phyloP scores from a whole-genome alignment of 495 filamentous ascomycete species.

The Penicilliopsis zonata region DNA sequence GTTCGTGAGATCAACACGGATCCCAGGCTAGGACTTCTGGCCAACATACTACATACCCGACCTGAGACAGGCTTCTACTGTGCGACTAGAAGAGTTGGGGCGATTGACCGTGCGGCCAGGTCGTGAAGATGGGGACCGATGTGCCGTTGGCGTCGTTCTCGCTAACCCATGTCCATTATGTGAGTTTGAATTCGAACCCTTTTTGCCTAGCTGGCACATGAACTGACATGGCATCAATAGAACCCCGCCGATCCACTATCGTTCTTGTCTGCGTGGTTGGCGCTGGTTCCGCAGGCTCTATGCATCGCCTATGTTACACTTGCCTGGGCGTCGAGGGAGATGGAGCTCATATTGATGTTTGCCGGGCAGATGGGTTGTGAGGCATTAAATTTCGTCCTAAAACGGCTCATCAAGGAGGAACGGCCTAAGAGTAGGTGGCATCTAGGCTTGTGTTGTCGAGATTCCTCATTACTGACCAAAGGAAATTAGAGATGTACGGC shows the following conservation, averaged over 20 bases:
- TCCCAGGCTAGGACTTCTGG: too few relatives aligned
- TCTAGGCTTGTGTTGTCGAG: background rate
- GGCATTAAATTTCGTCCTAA: slow-evolving; percentile 81
- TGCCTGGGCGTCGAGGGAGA: slow-evolving; percentile 79
- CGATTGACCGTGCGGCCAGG: too few relatives aligned
- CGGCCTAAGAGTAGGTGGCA: slow-evolving; percentile 54
- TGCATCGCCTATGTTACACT: slow-evolving; percentile 82
- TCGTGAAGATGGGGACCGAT: slow-evolving; percentile 49
- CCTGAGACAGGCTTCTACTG: too few relatives aligned
- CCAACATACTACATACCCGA: too few relatives aligned
- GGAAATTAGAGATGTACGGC: slow-evolving; percentile 56
- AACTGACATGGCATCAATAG: slow-evolving; percentile 33
- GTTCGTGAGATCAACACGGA: too few relatives aligned
- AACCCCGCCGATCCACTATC: slow-evolving; percentile 80
- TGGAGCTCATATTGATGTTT: slow-evolving; percentile 86
- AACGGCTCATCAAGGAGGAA: slow-evolving; percentile 84
- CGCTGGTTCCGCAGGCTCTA: slow-evolving; percentile 83
- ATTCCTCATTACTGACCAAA: background rate
- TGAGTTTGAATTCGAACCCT: slow-evolving; percentile 23
- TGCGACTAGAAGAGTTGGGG: too few relatives aligned
- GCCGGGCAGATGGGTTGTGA: slow-evolving; percentile 87
- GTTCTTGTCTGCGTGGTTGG: slow-evolving; percentile 81
- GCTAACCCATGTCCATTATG: slow-evolving; percentile 93
- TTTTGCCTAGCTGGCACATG: slow-evolving; percentile 1
- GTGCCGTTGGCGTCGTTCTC: slow-evolving; percentile 77